These are phyloP conservation scores for Rubia tinctorum DNA, from an alignment of 305 asterid genomes.

Conservation along the genomic window DNA sequence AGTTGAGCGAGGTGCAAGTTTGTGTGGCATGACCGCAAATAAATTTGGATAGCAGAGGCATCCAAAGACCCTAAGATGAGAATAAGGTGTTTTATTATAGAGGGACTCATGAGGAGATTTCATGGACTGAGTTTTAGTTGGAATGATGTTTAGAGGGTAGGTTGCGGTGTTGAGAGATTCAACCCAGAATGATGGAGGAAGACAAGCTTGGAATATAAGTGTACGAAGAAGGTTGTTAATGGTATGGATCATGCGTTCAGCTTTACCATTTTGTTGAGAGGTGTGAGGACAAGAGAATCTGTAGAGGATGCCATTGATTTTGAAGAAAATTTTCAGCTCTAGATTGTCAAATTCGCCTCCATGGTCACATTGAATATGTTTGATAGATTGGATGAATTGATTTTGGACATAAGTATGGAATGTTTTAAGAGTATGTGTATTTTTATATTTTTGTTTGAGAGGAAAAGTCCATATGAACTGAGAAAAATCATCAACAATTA, in stretches of 20 bases:
- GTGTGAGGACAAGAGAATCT: neutral
- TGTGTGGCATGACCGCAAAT: neutral
- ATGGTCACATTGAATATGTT: conserved; percentile 3
- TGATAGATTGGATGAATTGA: conserved; percentile 3
- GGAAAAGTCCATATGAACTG: conserved; percentile 15
- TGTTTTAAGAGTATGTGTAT: neutral
- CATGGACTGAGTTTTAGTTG: neutral
- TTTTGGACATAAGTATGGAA: conserved; percentile 3
- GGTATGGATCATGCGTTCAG: neutral
- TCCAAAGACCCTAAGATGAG: neutral
- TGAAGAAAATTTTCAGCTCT: neutral
- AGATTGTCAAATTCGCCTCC: conserved; percentile 12
- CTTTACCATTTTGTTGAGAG: neutral
- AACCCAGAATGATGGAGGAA: conserved; percentile 3
- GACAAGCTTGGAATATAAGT: neutral
- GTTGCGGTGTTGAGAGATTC: neutral
- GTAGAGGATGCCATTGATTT: neutral
- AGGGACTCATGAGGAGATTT: neutral
- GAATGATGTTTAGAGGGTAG: neutral
- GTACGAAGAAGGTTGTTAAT: conserved; percentile 1
- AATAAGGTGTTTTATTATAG: neutral
- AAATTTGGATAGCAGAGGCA: conserved; percentile 5
- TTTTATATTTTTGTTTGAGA: conserved; percentile 8
- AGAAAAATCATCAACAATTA: conserved; percentile 13
- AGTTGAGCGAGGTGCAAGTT: neutral